These are phyloP conservation scores for Venturia aucupariae DNA, from an alignment of 2,329 filamentous ascomycete genomes.

Conservation along the genomic window DNA sequence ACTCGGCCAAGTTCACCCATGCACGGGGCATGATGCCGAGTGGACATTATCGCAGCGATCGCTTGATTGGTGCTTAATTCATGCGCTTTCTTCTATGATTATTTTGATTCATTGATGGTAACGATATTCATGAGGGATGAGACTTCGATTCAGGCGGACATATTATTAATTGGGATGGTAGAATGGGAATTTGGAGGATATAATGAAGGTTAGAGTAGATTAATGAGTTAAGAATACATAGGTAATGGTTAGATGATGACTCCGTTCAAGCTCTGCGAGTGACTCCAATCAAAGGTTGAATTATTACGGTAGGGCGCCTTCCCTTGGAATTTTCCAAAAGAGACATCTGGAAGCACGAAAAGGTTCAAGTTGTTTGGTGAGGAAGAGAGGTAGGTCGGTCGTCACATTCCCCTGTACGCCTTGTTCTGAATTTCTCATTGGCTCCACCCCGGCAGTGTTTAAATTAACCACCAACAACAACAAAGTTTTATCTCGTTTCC, in stretches of 20 bases:
- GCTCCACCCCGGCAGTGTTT: not conserved
- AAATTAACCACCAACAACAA: not conserved
- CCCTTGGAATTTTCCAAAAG: not conserved
- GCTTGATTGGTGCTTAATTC: not conserved
- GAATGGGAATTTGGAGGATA: too few species aligned
- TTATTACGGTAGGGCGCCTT: not conserved
- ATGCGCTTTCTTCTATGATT: too few species aligned
- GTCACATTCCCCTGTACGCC: not conserved
- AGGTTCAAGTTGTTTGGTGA: not conserved
- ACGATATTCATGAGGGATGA: too few species aligned
- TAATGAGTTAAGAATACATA: too few species aligned
- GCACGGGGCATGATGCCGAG: not conserved
- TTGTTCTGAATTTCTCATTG: not conserved
- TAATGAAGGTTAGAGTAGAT: too few species aligned
- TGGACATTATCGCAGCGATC: constrained; percentile 9
- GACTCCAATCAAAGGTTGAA: not conserved
- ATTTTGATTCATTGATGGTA: too few species aligned
- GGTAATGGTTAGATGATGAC: too few species aligned
- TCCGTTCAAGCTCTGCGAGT: too few species aligned
- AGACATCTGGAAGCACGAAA: not conserved
- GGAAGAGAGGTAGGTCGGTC: not conserved
- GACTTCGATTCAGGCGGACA: too few species aligned
- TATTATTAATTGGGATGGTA: too few species aligned
- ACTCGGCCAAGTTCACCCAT: not conserved
- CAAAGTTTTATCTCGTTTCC: not conserved